Evolutionary conservation across 371 early-diverging fungal species (phyloP), one percentile per base, ranked within the genome.

Genomic region (Amoeboaphelidium protococcarum): DNA sequence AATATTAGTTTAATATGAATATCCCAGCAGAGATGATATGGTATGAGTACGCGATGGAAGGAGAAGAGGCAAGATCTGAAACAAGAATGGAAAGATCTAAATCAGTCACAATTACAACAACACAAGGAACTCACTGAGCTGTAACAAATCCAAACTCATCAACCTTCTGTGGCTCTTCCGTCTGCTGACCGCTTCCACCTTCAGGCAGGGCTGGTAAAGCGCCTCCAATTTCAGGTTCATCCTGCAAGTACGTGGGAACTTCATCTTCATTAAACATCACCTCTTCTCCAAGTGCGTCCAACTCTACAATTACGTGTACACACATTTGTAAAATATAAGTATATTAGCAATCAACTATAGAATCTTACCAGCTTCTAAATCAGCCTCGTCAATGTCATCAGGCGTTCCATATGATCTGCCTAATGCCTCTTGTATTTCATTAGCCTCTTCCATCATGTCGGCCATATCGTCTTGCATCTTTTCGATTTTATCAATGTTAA

Each of bases 401-500:
- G 95, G 91, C 16, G 87, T 52, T 23, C 76, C 78, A 60, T 91
- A 92, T 10, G 82, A 76, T 49, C 89, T 64, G 13, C 84, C 84
- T 50, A 94, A 57, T 16, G 80, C 66, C 60, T 94, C 92, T 62
- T 94, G 92, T 13, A 94, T 68, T 53, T 92, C 94, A 60, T 84
- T 88, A 12, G 91, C 83, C 54, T 78, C 79, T 31, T 90, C 89
- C 60, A 94, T 60, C 48, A 92, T 62, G 53, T 94, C 95, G 46
- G 85, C 85, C 82, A 92, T 82, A 52, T 94, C 95, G 54, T 92
- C 91, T 71, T 90, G 91, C 50, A 91, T 64, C 58, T 71, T 69
- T 83, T 85, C 87, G 57, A 94, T 85, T 58, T 85, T 82, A 60
- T 84, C 85, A 42, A 91, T 47, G 16, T 16, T 75, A 31, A 94